Evolutionary conservation across 2,329 filamentous ascomycete species (phyloP).

Genomic region (Geoglossum cookeanum): DNA sequence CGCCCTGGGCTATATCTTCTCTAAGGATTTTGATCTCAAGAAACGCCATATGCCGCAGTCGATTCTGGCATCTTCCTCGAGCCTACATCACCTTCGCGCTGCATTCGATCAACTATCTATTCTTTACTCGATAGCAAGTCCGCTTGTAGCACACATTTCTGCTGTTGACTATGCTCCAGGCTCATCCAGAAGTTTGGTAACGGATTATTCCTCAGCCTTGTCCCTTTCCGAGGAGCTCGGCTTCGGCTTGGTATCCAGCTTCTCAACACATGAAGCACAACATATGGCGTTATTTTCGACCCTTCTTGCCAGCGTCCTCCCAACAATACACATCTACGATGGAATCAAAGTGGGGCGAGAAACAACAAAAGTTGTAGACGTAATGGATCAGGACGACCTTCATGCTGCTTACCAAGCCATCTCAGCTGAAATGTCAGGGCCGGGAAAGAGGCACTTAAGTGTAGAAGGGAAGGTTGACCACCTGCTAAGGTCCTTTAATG

Average conservation of each 20-base stretch:
- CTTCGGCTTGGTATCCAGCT: conserved; percentile 66
- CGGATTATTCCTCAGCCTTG: conserved; percentile 70
- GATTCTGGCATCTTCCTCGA: conserved; percentile 70
- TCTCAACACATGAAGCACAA: conserved; percentile 77
- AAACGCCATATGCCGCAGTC: conserved; percentile 86
- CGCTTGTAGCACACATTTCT: conserved; percentile 80
- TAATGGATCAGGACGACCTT: conserved; percentile 53
- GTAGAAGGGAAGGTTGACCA: conserved; percentile 52
- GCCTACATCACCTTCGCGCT: conserved; percentile 60
- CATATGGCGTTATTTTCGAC: conserved; percentile 89
- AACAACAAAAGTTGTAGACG: conserved; percentile 64
- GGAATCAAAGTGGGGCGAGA: conserved; percentile 68
- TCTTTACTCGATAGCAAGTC: conserved; percentile 79
- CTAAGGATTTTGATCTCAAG: conserved; percentile 80
- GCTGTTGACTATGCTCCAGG: conserved; percentile 64
- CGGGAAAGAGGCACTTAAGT: conserved; percentile 51
- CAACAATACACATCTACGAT: conserved; percentile 78
- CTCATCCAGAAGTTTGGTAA: conserved; percentile 51
- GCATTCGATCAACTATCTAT: conserved; percentile 80
- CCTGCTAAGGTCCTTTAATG: conserved; percentile 59
- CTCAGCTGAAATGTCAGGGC: conserved; percentile 37
- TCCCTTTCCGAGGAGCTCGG: conserved; percentile 77
- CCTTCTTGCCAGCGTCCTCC: conserved; percentile 55
- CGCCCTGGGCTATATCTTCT: conserved; percentile 93
- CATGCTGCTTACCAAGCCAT: conserved; percentile 50